These are phyloP conservation scores for Pseudozyma hubeiensis DNA, from an alignment of 1,284 basidiomycete genomes.

Conservation along the genomic window DNA sequence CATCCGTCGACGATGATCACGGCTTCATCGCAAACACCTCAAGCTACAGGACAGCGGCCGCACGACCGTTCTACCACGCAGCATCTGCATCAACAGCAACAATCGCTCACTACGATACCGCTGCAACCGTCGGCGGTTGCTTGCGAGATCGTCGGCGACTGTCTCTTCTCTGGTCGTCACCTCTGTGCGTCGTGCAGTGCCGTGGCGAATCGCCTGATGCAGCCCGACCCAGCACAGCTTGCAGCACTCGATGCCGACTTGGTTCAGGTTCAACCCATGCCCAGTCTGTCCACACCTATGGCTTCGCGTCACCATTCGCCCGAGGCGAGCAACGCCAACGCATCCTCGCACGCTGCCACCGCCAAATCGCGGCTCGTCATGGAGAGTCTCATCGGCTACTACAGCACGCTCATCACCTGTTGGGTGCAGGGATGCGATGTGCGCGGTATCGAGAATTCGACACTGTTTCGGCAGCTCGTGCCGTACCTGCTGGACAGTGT, in stretches of 20 bases:
- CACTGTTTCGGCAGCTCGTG: constrained; percentile 32
- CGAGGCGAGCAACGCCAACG: neutral
- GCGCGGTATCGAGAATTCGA: constrained; percentile 35
- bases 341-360: constrained; percentile 3
- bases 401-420: constrained; percentile 45
- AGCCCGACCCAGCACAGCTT: constrained; percentile 24
- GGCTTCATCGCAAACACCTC: constrained; percentile 4
- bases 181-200: constrained; percentile 36
- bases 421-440: constrained; percentile 44
- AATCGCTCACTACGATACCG: neutral
- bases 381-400: constrained; percentile 46
- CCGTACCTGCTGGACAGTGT: constrained; percentile 39
- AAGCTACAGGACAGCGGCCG: constrained; percentile 5
- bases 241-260: constrained; percentile 28
- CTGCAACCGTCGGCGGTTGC: constrained; percentile 7
- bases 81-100: constrained; percentile 2
- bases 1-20: constrained; percentile 10
- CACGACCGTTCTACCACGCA: neutral
- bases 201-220: constrained; percentile 42
- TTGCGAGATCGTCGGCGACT: constrained; percentile 46
- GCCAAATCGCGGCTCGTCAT: constrained; percentile 32
- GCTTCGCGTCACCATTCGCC: constrained; percentile 30
- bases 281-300: constrained; percentile 38
- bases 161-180: constrained; percentile 39
- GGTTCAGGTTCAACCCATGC: constrained; percentile 30